These are phyloP conservation scores for Endothia cerciana DNA, from an alignment of 2,329 filamentous ascomycete species.

Conservation along the genomic window DNA sequence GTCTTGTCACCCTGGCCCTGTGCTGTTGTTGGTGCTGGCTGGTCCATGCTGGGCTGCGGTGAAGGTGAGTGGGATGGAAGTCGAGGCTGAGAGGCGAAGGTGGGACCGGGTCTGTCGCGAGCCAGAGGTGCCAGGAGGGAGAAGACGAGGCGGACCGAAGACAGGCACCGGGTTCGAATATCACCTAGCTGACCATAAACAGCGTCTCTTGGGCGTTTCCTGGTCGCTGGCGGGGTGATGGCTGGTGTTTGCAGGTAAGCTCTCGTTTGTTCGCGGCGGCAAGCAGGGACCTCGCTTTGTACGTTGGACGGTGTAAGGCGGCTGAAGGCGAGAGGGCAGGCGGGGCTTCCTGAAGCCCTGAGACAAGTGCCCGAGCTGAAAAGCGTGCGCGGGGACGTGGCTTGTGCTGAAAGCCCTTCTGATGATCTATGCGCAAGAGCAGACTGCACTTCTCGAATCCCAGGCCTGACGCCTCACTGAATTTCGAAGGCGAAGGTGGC, in stretches of 20 bases:
- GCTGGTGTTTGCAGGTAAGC: background rate
- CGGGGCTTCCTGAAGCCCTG: background rate
- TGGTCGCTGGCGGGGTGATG: background rate
- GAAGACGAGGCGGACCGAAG: background rate
- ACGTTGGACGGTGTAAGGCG: background rate
- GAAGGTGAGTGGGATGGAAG: background rate
- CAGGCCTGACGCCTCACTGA: background rate
- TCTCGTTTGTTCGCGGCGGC: constrained; percentile 1
- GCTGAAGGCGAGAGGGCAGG: background rate
- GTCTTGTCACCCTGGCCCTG: constrained; percentile 35
- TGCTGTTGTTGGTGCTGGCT: constrained; percentile 22
- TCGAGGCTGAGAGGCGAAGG: background rate
- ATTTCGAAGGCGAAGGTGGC: background rate
- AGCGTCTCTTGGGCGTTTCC: background rate
- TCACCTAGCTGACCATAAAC: background rate
- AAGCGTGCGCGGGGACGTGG: background rate
- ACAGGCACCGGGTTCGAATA: background rate
- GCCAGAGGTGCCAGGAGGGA: background rate
- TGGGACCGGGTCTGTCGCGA: constrained; percentile 4
- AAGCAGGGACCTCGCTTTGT: too few relatives aligned
- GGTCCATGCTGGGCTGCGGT: constrained; percentile 21
- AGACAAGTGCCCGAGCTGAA: background rate
- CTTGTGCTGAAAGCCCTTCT: background rate
- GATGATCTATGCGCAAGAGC: background rate
- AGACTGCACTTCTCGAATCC: background rate